Percentiles rank a stretch among this genome's conserved stretches.
These are phyloP conservation scores for Ceratocystiopsis brevicomis DNA, from an alignment of 2,329 filamentous ascomycete genomes.

Conservation along the genomic window DNA sequence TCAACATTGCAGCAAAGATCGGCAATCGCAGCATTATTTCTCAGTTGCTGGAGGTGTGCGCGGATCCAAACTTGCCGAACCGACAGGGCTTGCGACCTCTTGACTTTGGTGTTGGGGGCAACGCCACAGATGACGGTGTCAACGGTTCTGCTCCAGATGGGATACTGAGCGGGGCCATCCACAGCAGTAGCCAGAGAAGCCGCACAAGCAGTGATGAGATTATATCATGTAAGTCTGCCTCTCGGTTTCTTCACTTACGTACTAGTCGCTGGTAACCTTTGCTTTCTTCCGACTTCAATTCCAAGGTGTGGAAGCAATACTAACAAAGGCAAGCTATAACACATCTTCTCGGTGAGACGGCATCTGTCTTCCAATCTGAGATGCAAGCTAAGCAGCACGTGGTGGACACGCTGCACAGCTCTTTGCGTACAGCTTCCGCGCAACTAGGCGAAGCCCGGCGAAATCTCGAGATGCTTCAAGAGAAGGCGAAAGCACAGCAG, in stretches of 20 bases:
- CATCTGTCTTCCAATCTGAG: constrained; percentile 60
- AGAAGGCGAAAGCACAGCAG: constrained; percentile 43
- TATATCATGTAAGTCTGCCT: constrained; percentile 45
- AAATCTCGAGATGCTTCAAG: constrained; percentile 50
- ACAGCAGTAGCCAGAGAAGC: constrained; percentile 33
- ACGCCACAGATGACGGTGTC: constrained; percentile 26
- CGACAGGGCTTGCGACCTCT: constrained; percentile 70
- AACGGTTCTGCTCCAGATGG: constrained; percentile 23
- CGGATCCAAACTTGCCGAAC: constrained; percentile 82
- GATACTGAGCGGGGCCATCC: constrained; percentile 23
- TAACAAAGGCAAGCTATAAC: constrained; percentile 46
- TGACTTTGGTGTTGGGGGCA: constrained; percentile 83
- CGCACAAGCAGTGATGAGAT: constrained; percentile 64
- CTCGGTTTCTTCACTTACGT: too few relatives aligned
- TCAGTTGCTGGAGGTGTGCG: constrained; percentile 88
- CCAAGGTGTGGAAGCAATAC: neutral
- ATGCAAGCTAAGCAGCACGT: constrained; percentile 67
- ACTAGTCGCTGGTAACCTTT: too few relatives aligned
- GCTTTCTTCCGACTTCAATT: too few relatives aligned
- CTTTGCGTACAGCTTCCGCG: constrained; percentile 62
- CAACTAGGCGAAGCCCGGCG: constrained; percentile 62
- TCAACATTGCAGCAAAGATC: constrained; percentile 85
- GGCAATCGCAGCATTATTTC: constrained; percentile 89
- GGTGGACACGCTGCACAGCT: constrained; percentile 64
- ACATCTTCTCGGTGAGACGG: constrained; percentile 60